phyloP scores from a whole-genome alignment of 2,329 filamentous ascomycete genomes.

The Colletotrichum cordylinicola region DNA sequence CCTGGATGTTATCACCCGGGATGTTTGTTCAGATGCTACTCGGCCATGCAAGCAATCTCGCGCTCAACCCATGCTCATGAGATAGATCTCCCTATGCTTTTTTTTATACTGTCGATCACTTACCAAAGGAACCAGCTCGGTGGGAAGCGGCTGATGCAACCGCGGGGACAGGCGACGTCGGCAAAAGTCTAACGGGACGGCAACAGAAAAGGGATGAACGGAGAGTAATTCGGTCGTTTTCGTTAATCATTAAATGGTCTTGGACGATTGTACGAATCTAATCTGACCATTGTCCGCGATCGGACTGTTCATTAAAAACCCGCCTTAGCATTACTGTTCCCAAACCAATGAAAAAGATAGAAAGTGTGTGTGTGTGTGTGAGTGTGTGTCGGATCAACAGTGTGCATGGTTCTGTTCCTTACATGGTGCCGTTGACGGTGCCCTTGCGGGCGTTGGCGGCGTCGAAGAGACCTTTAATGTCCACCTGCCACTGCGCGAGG shows the following conservation, averaged over 20 bases:
- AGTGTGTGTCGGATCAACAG: background rate
- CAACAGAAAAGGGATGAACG: background rate
- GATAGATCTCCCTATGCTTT: background rate
- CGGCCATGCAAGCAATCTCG: background rate
- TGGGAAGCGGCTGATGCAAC: background rate
- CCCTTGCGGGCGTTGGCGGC: conserved; percentile 45
- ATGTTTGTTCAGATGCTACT: background rate
- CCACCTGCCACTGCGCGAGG: conserved; percentile 61
- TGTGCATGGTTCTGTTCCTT: background rate
- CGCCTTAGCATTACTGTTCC: conserved; percentile 14
- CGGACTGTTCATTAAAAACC: conserved; percentile 8
- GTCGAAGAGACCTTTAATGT: conserved; percentile 65
- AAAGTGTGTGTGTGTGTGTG: background rate
- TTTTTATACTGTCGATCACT: background rate
- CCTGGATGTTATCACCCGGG: background rate
- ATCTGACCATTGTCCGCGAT: conserved; percentile 12
- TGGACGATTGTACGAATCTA: background rate
- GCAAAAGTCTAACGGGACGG: background rate
- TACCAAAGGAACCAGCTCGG: background rate
- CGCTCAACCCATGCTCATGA: background rate
- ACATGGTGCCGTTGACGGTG: conserved; percentile 4
- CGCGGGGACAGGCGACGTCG: background rate
- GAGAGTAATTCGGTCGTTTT: background rate
- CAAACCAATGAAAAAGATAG: background rate
- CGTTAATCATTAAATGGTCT: conserved; percentile 3